Conservation (phyloP, 1,139 yeast species). For the Yamadazyma dushanensis region DNA sequence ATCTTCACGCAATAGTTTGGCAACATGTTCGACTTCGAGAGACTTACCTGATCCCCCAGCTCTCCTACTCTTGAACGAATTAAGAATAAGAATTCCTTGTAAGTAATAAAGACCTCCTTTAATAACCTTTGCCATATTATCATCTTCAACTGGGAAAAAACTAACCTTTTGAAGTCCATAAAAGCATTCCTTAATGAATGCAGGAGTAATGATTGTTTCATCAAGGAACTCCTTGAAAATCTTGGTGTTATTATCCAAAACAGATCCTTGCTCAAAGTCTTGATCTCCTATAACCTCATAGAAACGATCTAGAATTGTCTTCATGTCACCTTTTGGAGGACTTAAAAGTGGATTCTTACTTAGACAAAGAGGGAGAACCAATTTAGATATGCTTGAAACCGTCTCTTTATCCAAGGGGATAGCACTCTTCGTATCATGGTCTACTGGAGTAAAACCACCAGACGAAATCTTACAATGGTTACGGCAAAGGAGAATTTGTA, state of each 20-base stretch:
- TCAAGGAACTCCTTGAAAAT: constrained; percentile 53
- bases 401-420: constrained; percentile 36
- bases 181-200: constrained; percentile 55
- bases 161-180: constrained; percentile 50
- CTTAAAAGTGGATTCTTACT: constrained; percentile 58
- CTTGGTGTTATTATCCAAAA: constrained; percentile 43
- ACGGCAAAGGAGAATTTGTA: constrained; percentile 77
- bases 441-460: constrained; percentile 60
- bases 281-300: constrained; percentile 76
- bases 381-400: constrained; percentile 59
- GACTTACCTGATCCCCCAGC: constrained; percentile 77
- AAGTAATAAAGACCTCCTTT: constrained; percentile 67
- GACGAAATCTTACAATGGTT: constrained; percentile 66
- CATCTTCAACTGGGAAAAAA: constrained; percentile 14
- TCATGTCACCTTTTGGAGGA: constrained; percentile 66
- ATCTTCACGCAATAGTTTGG: constrained; percentile 65
- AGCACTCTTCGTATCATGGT: constrained; percentile 60
- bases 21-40: constrained; percentile 76
- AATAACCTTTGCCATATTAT: constrained; percentile 17
- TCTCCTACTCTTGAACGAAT: constrained; percentile 65
- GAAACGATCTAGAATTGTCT: constrained; percentile 68
- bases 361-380: constrained; percentile 63
- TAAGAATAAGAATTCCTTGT: constrained; percentile 67
- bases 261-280: constrained; percentile 33
- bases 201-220: constrained; percentile 44